Evolutionary conservation across 108 stramenopile species (phyloP).

Genomic region (Discostella pseudostelligera): DNA sequence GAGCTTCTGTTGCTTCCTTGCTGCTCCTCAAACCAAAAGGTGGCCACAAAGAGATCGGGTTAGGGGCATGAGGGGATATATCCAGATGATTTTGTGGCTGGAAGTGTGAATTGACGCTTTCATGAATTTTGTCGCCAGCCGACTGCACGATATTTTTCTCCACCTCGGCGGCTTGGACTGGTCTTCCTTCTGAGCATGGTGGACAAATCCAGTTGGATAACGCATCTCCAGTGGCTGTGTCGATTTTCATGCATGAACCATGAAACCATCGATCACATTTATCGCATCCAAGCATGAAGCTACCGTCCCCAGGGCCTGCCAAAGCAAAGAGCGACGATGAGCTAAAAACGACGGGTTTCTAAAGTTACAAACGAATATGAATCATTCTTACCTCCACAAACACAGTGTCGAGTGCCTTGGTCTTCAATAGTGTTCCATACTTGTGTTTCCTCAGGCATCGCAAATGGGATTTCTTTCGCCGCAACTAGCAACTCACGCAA

Average conservation of each 20-base stretch:
- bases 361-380: too few species aligned
- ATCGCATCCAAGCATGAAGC: slow-evolving; percentile 86
- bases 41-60: slow-evolving; percentile 62
- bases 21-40: slow-evolving; percentile 67
- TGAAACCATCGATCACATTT: slow-evolving; percentile 87
- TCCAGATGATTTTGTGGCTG: slow-evolving; percentile 9
- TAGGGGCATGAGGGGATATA: slow-evolving; percentile 65
- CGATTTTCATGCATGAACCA: slow-evolving; percentile 71
- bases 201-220: slow-evolving; percentile 63
- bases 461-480: slow-evolving; percentile 50
- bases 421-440: slow-evolving; percentile 64
- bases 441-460: slow-evolving; percentile 50
- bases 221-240: slow-evolving; percentile 38
- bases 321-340: background rate
- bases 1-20: slow-evolving; percentile 44
- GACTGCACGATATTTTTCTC: slow-evolving; percentile 8
- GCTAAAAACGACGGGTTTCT: background rate
- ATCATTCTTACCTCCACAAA: slow-evolving; percentile 55
- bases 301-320: slow-evolving; percentile 75
- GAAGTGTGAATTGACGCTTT: slow-evolving; percentile 7
- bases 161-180: background rate
- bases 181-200: slow-evolving; percentile 37
- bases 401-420: slow-evolving; percentile 58
- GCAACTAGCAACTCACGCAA: slow-evolving; percentile 48
- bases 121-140: slow-evolving; percentile 12